Conservation (phyloP, 306 rosid genomes). For the Medicago arabica region DNA sequence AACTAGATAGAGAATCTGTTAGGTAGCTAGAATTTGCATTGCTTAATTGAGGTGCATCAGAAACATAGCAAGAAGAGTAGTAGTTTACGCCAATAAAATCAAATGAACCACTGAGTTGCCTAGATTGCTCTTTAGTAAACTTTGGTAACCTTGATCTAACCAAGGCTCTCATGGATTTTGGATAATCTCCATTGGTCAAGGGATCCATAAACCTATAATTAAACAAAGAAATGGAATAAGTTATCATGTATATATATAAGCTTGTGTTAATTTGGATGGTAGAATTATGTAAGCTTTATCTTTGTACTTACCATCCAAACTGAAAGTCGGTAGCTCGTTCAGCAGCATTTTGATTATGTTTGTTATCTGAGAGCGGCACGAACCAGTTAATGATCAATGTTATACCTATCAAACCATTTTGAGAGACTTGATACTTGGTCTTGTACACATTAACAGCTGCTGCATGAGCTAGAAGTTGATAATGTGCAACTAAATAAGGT, state of each 20-base stretch:
- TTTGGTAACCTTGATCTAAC: constrained; percentile 57
- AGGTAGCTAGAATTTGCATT: constrained; percentile 32
- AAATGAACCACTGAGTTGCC: constrained; percentile 50
- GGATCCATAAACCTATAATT: constrained; percentile 62
- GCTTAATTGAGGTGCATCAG: constrained; percentile 33
- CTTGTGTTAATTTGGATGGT: background rate
- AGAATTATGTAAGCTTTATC: background rate
- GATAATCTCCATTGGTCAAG: constrained; percentile 64
- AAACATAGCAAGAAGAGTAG: constrained; percentile 50
- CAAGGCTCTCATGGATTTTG: constrained; percentile 53
- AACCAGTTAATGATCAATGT: constrained; percentile 48
- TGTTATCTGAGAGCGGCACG: constrained; percentile 44
- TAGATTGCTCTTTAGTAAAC: constrained; percentile 47
- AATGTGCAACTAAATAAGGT: constrained; percentile 55
- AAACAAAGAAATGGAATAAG: background rate
- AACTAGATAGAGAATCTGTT: constrained; percentile 40
- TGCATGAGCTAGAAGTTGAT: constrained; percentile 63
- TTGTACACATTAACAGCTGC: constrained; percentile 48
- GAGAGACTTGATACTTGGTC: constrained; percentile 51
- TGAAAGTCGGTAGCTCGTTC: constrained; percentile 53
- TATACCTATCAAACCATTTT: constrained; percentile 67
- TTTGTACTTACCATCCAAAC: constrained; percentile 47
- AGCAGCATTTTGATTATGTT: constrained; percentile 46
- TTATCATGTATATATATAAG: background rate
- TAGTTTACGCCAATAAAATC: constrained; percentile 72